Evolutionary conservation across 1,284 basidiomycete genomes (phyloP), one percentile per base, ranked within the genome.

Genomic region (Microbotryum scabiosae): DNA sequence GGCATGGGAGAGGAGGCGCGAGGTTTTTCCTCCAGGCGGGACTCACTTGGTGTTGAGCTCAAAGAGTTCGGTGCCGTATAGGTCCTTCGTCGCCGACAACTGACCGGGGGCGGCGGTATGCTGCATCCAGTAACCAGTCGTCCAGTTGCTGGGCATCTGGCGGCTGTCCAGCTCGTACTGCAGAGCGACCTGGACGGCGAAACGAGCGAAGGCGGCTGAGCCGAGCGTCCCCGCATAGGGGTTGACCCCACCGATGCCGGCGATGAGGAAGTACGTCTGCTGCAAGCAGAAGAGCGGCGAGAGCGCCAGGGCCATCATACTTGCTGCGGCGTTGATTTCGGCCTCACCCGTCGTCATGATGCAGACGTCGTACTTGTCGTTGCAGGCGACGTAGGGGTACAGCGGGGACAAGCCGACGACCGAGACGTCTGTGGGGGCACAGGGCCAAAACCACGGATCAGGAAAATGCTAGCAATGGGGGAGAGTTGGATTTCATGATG

Each of bases 41-140:
- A 26, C 51, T 52, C 26, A 52, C 51, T 74, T 75, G 41, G 78
- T 77, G 71, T 81, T 81, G 58, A 82, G 70, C 70, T 79, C 78
- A 67, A 78, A 81, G 10, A 81, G 58, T 72, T 82, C 80, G 16
- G 79, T 80, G 28, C 80, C 80, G 66, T 81, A 80, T 44, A 78
- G 70, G 32, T 65, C 65, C 12, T 61, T 60, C 20, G 41, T 23
- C 61, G 43, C 51, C 3, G 67, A 62, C n/a, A 65, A 51, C 48
- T 64, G 47, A 3, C 62, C 63, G 7, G 68, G 65, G 20, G 36
- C 52, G 3, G 36, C n/a, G 3, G 59, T 67, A 5, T 63, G 8
- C 44, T 20, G 8, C 21, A n/a, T 18, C 58, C 58, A 76, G 70
- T 79, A 80, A 2, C 78, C 79, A 1, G 77, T 78, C 3, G 74